Evolutionary conservation across 2,329 filamentous ascomycete genomes (phyloP), one percentile per base, ranked within the genome.

Genomic region (Allantophomopsis lycopodina): DNA sequence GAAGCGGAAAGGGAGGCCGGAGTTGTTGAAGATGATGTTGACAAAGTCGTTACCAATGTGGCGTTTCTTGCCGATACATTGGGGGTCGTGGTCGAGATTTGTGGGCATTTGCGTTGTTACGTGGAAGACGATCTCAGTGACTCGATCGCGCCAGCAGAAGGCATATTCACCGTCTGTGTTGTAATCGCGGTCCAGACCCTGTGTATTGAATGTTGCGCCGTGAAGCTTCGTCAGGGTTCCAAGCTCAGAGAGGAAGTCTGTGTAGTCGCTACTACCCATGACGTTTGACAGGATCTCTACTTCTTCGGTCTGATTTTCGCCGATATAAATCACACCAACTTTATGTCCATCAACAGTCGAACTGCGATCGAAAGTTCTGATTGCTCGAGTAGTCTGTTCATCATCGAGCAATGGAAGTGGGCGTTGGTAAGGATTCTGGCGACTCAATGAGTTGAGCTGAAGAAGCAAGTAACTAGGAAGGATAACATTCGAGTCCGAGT

Each of bases 11-110:
- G 83, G 81, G 36, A 79, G 60, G n/a, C 91, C 89, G 2, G 88
- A 95, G 53, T 94, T 86, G 57, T 98, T 98, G 69, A 93, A 98
- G 42, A 98, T 81, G 50, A 98, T 94, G 56, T 94, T 96, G 55
- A 98, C 91, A 57, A 85, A 94, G 59, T 96, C 91, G 55, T 98
- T 98, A 42, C 91, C 91, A 44, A 96, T 91, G 54, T 96, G 93
- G 2, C 79, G 73, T 61, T 98, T 98, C 65, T 98, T 98, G 57
- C 76, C 71, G 45, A 80, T 78, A 53, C 81, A 86, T 45, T 76
- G 71, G 8, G 81, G 74, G 50, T 94, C 87, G 21, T 75, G 70
- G 40, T 86, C 76, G 12, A 80, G 64, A 54, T 93, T 74, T 8
- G 86, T 94, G 1, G 91, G 91, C 91, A 98, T 98, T 69, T 96